These are phyloP conservation scores for Glonium stellatum DNA, from an alignment of 495 filamentous ascomycete species.

Conservation along the genomic window DNA sequence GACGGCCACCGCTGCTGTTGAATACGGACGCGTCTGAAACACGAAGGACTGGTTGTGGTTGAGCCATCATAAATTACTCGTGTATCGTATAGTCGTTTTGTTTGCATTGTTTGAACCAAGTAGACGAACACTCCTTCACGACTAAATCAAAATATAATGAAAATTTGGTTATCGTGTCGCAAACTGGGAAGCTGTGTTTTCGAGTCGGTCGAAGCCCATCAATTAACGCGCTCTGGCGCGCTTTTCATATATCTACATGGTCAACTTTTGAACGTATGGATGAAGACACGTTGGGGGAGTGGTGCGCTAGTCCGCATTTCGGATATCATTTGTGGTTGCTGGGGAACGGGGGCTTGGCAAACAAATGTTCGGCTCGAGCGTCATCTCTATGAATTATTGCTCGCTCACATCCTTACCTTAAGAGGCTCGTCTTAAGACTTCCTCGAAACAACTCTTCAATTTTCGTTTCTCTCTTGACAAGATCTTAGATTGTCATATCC, in stretches of 20 bases:
- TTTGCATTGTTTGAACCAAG: not conserved
- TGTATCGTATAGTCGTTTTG: not conserved
- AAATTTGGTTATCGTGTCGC: no score
- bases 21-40: no score
- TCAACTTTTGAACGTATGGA: no score
- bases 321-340: not conserved
- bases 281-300: no score
- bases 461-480: not conserved
- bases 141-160: not conserved
- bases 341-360: not conserved
- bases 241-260: no score
- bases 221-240: no score
- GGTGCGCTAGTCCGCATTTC: no score
- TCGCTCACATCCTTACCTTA: not conserved
- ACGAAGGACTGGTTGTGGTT: not conserved
- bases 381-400: not conserved
- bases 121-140: not conserved
- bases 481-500: not conserved
- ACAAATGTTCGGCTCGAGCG: not conserved
- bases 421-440: not conserved
- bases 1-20: not conserved
- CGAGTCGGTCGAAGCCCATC: no score
- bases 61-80: not conserved
- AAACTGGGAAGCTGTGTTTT: no score
- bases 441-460: not conserved